Percentiles rank a stretch among this genome's conserved stretches.
These are phyloP conservation scores for Sporisorium iseilematis-ciliati DNA, from an alignment of 1,284 basidiomycete genomes.

Conservation along the genomic window DNA sequence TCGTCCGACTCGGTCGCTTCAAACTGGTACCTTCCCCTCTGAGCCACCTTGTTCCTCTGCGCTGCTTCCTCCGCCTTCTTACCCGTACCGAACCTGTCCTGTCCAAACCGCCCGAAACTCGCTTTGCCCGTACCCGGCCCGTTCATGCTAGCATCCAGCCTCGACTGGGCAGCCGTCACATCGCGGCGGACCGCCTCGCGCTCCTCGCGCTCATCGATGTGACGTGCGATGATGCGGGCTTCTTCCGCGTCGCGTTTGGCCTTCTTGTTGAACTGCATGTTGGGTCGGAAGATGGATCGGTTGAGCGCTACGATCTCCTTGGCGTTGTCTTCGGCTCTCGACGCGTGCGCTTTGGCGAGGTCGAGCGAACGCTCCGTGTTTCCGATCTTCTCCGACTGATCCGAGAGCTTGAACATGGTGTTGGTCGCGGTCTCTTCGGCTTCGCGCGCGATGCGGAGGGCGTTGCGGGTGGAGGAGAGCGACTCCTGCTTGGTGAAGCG, in stretches of 20 bases:
- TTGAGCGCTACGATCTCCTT: conserved; percentile 94
- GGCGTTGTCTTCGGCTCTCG: conserved; percentile 90
- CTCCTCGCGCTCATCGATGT: conserved; percentile 87
- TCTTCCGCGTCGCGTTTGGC: conserved; percentile 90
- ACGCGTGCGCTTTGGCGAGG: conserved; percentile 88
- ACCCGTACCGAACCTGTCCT: conserved; percentile 53
- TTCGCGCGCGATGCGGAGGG: conserved; percentile 89
- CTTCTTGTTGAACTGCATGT: conserved; percentile 73
- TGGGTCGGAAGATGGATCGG: conserved; percentile 86
- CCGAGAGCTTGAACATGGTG: conserved; percentile 87
- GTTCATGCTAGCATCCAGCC: conserved; percentile 79
- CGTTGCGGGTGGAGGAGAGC: conserved; percentile 90
- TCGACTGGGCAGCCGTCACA: conserved; percentile 86
- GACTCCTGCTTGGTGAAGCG: conserved; percentile 92
- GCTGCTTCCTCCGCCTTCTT: conserved; percentile 38
- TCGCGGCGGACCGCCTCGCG: conserved; percentile 73
- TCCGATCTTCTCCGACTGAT: conserved; percentile 80
- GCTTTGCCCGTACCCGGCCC: conserved; percentile 57
- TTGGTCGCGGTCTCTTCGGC: conserved; percentile 94
- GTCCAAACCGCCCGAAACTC: conserved; percentile 55
- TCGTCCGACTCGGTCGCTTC: conserved; percentile 96
- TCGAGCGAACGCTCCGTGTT: conserved; percentile 97
- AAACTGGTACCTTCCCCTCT: conserved; percentile 89
- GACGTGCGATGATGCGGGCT: conserved; percentile 85
- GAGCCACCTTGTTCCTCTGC: conserved; percentile 72